Evolutionary conservation across 2,329 filamentous ascomycete genomes (phyloP).

Genomic region (Paracoccidioides lutzii): DNA sequence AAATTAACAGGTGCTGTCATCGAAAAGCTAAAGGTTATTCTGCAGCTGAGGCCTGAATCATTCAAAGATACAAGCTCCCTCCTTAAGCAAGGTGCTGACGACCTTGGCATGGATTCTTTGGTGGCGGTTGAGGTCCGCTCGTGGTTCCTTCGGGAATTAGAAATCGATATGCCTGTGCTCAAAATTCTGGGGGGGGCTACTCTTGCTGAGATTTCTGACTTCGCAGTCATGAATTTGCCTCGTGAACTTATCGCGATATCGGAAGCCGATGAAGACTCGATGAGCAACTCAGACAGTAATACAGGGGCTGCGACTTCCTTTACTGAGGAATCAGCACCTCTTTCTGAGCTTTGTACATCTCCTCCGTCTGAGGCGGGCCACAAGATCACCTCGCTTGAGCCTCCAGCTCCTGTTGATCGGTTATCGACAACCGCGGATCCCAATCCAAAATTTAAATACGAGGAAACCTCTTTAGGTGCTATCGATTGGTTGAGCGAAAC

Average conservation of each 20-base stretch:
- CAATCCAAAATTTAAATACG: background rate
- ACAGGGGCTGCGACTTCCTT: background rate
- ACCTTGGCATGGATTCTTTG: constrained; percentile 26
- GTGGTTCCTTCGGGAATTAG: constrained; percentile 36
- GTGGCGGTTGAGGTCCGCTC: constrained; percentile 29
- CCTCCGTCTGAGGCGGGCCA: background rate
- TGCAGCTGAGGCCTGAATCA: background rate
- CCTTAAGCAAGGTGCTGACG: constrained; percentile 5
- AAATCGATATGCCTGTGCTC: constrained; percentile 35
- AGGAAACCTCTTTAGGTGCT: background rate
- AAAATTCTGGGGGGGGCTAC: constrained; percentile 27
- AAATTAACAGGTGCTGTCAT: background rate
- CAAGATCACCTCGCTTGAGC: background rate
- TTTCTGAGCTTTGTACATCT: background rate
- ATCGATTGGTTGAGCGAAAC: constrained; percentile 34
- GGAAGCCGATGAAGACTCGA: background rate
- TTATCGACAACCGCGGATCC: background rate
- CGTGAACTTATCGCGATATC: background rate
- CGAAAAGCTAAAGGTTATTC: background rate
- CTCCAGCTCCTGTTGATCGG: background rate
- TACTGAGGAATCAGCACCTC: background rate
- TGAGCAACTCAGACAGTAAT: background rate
- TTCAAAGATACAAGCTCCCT: background rate
- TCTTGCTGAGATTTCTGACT: background rate
- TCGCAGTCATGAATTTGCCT: background rate